A percentile compares a stretch with the other conserved stretches of the same genome.
Conservation (phyloP, 495 filamentous ascomycete genomes). For the Stereocaulon alpinum region DNA sequence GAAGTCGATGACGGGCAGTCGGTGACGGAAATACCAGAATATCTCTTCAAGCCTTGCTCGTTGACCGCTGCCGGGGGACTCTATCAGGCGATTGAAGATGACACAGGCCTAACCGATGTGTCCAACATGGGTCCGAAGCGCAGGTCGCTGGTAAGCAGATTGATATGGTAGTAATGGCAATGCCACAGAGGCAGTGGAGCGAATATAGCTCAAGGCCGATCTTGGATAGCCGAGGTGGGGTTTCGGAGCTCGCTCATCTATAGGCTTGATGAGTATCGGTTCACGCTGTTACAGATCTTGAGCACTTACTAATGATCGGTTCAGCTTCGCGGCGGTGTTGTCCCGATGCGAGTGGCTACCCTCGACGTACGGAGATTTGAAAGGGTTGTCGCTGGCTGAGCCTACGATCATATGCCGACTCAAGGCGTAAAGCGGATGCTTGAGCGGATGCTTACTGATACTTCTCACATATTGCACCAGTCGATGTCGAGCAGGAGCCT, state of each 20-base stretch:
- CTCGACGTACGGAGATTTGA: not conserved
- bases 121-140: not conserved
- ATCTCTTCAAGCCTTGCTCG: not conserved
- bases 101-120: not conserved
- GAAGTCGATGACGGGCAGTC: not conserved
- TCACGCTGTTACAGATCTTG: not conserved
- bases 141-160: not conserved
- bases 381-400: not conserved
- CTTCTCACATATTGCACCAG: not conserved
- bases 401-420: not conserved
- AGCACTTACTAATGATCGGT: not conserved
- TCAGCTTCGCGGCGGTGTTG: not conserved
- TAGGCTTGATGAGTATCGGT: not conserved
- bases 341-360: not conserved
- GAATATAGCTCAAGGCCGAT: not conserved
- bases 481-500: not conserved
- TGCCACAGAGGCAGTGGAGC: not conserved
- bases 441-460: slow-evolving; percentile 1
- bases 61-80: not conserved
- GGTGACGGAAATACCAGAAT: not conserved
- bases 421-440: not conserved
- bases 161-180: not conserved
- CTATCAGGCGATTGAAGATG: not conserved
- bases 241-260: not conserved
- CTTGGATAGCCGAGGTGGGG: not conserved